Evolutionary conservation across 108 stramenopile species (phyloP).

Genomic region (Mediolabrus comicus): DNA sequence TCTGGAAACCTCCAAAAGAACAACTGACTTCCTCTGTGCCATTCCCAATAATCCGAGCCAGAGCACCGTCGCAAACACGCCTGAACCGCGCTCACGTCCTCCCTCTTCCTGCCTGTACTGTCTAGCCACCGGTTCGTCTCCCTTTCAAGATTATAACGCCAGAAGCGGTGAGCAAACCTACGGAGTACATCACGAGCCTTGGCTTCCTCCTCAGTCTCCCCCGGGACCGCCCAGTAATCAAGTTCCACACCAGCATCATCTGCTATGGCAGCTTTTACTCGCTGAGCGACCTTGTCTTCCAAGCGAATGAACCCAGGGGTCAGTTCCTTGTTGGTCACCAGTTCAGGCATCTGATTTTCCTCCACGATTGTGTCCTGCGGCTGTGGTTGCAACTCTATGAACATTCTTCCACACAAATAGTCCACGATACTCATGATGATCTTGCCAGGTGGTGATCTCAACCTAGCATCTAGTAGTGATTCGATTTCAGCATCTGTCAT

Average conservation of each 20-base stretch:
- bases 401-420: no score
- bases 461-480: background rate
- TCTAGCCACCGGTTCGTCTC: slow-evolving; percentile 7
- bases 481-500: background rate
- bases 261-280: slow-evolving; percentile 7
- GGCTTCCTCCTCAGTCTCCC: slow-evolving; percentile 5
- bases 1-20: slow-evolving; percentile 46
- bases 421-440: no score
- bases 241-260: slow-evolving; percentile 13
- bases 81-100: background rate
- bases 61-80: slow-evolving; percentile 9
- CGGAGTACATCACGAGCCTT: background rate
- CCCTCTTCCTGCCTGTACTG: background rate
- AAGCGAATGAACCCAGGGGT: no score
- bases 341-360: no score
- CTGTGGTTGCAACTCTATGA: no score
- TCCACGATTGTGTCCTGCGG: no score
- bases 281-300: slow-evolving; percentile 2
- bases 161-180: slow-evolving; percentile 2
- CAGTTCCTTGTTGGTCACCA: no score
- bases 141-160: background rate
- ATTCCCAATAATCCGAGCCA: slow-evolving; percentile 34
- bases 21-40: slow-evolving; percentile 29
- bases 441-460: background rate
- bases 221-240: slow-evolving; percentile 8